These are phyloP conservation scores for Pseudoscleropodium purum DNA, from an alignment of 225 moss, liverwort and hornwort species.

Conservation along the genomic window DNA sequence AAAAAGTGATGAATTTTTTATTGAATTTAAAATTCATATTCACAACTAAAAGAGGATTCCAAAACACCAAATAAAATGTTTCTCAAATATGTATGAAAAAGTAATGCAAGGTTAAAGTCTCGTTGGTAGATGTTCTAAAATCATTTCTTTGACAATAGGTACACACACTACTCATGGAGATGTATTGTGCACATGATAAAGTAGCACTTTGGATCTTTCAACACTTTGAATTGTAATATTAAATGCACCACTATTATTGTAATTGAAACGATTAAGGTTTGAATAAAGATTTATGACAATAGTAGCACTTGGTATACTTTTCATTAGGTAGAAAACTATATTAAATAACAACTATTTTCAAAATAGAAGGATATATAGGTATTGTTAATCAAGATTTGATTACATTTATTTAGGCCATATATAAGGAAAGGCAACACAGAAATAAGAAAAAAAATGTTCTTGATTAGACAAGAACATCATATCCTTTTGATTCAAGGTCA, in stretches of 20 bases:
- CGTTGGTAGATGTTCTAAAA: neutral
- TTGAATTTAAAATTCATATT: neutral
- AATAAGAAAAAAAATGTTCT: neutral
- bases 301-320: neutral
- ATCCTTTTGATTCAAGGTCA: slow-evolving; percentile 8
- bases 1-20: too few relatives aligned
- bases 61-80: neutral
- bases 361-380: neutral
- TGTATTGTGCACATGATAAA: neutral
- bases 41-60: neutral
- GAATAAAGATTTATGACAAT: neutral
- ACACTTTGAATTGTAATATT: neutral
- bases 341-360: neutral
- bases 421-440: neutral
- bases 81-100: neutral
- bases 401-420: neutral
- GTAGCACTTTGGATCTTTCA: neutral
- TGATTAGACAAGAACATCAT: slow-evolving; percentile 16
- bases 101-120: neutral
- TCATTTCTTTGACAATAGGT: neutral
- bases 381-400: neutral
- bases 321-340: neutral
- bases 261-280: neutral
- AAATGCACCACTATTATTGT: neutral
- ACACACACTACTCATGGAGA: too few relatives aligned